Base-by-base conservation (phyloP, 768 basidiomycete species). In the Lactarius pseudohatsudake region DNA sequence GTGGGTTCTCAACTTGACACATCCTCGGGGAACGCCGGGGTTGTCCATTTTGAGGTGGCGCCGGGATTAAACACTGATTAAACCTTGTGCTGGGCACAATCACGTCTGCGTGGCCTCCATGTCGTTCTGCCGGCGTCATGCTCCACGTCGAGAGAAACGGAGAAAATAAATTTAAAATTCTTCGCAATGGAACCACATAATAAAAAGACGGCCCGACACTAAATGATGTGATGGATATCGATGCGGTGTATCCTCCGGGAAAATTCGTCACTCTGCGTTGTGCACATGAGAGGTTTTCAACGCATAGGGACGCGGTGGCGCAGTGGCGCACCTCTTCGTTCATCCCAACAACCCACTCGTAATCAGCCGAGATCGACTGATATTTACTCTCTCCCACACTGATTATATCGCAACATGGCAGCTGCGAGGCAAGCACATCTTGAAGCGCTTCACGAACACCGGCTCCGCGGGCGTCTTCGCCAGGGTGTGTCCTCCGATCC, bases 271-370 rank as follows among this genome's bases (percentile, higher is more conserved):
- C 32, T 30, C 66, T 67, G 40, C 10, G 4, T 43, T 26, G 32
- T 15, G 26, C 40, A 15, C 22, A 58, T 43, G 47, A 54, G 57
- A 34, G 9, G 8, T 4, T 40, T 40, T 36, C 50, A 30, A 26
- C 7, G 13, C 38, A 10, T 8, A 36, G 15, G 13, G 3, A 15
- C 20, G 28, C 9, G 3, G 20, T 28, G 32, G 41, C 6, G 34
- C 32, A 13, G 22, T 22, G 7, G 38, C 66, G 53, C 34, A 67
- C 66, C 58, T 56, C 66, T 45, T 59, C 26, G 15, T 38, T 64
- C 13, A 67, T 56, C 41, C 66, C 66, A 30, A 67, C 57, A 7
- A 67, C 54, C 66, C 66, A 67, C 41, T 67, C 66, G 43, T 67
- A 56, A 40, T 67, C 66, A n/a, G 66, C 66, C 36, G 63, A 59